Evolutionary conservation across 2,329 filamentous ascomycete species (phyloP), one percentile per base, ranked within the genome.

Genomic region (Bretziella fagacearum): DNA sequence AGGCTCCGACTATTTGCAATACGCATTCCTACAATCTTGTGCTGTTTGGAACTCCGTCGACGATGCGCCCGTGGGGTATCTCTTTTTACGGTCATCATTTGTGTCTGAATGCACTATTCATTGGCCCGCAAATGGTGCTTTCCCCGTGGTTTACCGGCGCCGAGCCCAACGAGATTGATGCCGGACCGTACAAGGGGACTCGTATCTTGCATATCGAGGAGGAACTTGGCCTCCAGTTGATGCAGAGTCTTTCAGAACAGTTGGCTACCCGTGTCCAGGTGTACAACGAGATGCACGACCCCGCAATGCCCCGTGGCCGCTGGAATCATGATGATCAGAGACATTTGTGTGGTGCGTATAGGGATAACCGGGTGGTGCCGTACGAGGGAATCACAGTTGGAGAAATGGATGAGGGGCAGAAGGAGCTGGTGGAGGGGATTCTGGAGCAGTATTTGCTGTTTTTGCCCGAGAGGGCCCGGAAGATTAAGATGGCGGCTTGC

Each of bases 271-370:
- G 59, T 1, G 76, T 77, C 0, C 74, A 74, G 50, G 63, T 73
- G 0, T 85, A 73, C 58, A 67, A 68, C 46, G 53, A 65, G 0
- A 67, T 85, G 62, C 66, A 70, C 20, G 81, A 84, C 49, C 71
- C 73, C 0, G 67, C 62, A 0, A 84, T 85, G 80, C 74, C 71
- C 2, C 62, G 63, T 10, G 78, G 77, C 7, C 70, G 81, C 6
- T 87, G 81, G 81, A 87, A 87, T 58, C 78, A 78, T 53, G 81
- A 85, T 55, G 83, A 89, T 58, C 81, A 87, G 63, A 70, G 82
- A 4, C 82, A 87, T 55, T 59, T 85, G 3, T 84, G 81, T 57
- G 83, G 84, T 29, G 83, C 83, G 0, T 84, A 81, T 58, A 72
- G 81, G 10, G 83, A 89, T 55, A 91, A 89, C 59, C 71, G 82